Base-by-base conservation (phyloP, 257 asterid genomes). In the Lavandula angustifolia region DNA sequence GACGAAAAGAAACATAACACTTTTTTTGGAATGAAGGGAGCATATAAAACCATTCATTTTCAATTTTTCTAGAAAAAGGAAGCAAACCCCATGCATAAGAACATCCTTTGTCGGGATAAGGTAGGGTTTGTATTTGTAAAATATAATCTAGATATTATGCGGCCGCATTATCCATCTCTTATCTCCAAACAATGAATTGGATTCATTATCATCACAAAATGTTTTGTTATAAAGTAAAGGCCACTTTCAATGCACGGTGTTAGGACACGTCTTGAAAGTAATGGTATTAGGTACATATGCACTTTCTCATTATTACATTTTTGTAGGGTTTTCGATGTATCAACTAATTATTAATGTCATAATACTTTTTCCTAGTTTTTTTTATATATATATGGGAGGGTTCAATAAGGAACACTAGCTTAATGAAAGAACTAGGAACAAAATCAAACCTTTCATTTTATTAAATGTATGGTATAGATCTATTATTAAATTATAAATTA, bases 191-290 rank as follows among this genome's bases (percentile, higher is more conserved):
- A 32, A n/a, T 16, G 8, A 56, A 57, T 56, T 48, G 22, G 53
- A 67, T 67, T 57, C 64, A 58, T 16, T 16, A 58, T 58, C 7
- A 58, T 59, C 33, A 5, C 66, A 47, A 57, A 4, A 4, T 55
- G 18, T 12, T 9, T 32, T 14, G 11, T 32, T 32, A 57, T n/a
- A 66, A 59, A 58, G 11, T 42, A 47, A 7, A 18, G 31, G 29
- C 4, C 61, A 69, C 62, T 69, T 60, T 60, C 14, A 70, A 18
- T 62, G 64, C 44, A 53, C 37, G 31, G 50, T 53, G 57, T 62
- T 12, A 33, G 33, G 65, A 59, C 70, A 62, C 70, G 75, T 62
- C 7, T 43, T 37, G 2, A 32, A 16, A 6, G 35, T 17, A 41
- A 27, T n/a, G 32, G 27, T 38, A 18, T 22, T 50, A 33, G 22